These are phyloP conservation scores for Alloascoidea africana DNA, from an alignment of 805 yeast species.

Conservation along the genomic window DNA sequence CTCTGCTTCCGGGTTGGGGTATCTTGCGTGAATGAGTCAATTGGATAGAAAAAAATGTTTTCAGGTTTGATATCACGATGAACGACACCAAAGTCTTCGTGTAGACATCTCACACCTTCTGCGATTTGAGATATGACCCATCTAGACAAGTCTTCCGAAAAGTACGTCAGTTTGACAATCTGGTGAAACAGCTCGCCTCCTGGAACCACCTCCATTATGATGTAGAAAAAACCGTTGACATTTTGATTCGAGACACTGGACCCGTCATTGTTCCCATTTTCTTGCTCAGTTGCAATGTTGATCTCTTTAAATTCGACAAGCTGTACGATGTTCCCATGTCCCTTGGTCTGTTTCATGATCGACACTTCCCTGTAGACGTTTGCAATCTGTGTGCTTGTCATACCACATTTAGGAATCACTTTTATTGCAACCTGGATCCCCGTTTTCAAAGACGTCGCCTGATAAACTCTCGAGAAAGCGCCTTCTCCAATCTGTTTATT, in stretches of 20 bases:
- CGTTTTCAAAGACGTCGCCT: slow-evolving; percentile 25
- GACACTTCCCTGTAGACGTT: slow-evolving; percentile 64
- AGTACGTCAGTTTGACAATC: slow-evolving; percentile 51
- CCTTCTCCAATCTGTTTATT: slow-evolving; percentile 47
- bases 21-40: slow-evolving; percentile 24
- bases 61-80: slow-evolving; percentile 81
- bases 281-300: no score
- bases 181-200: slow-evolving; percentile 71
- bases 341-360: slow-evolving; percentile 50
- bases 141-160: slow-evolving; percentile 47
- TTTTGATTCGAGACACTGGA: no score
- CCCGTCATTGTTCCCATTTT: no score
- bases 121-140: slow-evolving; percentile 53
- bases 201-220: slow-evolving; percentile 54
- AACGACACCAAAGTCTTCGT: slow-evolving; percentile 60
- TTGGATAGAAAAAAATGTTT: slow-evolving; percentile 50
- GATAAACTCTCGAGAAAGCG: slow-evolving; percentile 41
- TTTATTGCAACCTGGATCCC: slow-evolving; percentile 35
- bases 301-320: slow-evolving; percentile 55
- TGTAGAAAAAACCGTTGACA: slow-evolving; percentile 43
- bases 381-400: slow-evolving; percentile 41
- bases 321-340: slow-evolving; percentile 50
- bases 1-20: slow-evolving; percentile 20
- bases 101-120: slow-evolving; percentile 50
- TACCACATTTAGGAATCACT: slow-evolving; percentile 44